A percentile compares a stretch with the other conserved stretches of the same genome.
Conservation (phyloP, 2,329 filamentous ascomycete genomes). For the Septoria linicola region DNA sequence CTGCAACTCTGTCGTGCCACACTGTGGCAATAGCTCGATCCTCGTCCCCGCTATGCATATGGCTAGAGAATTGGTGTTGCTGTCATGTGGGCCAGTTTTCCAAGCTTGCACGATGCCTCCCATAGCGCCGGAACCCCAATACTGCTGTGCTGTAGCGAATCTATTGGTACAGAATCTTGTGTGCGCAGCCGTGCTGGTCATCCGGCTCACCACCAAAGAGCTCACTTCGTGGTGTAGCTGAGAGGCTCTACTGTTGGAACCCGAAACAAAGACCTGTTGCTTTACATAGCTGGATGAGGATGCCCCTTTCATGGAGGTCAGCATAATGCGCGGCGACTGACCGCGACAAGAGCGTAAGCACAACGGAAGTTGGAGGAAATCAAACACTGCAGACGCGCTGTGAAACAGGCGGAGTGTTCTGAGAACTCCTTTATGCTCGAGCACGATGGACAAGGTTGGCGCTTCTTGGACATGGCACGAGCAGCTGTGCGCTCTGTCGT, state of each 20-base stretch:
- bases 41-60: slow-evolving; percentile 24
- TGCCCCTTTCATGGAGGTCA: slow-evolving; percentile 8
- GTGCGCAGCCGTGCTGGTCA: slow-evolving; percentile 8
- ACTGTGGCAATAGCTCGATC: slow-evolving; percentile 20
- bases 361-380: slow-evolving; percentile 10
- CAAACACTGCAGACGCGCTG: slow-evolving; percentile 15
- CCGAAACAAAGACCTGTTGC: slow-evolving; percentile 18
- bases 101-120: slow-evolving; percentile 20
- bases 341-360: slow-evolving; percentile 13
- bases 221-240: slow-evolving; percentile 12
- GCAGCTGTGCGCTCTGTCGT: slow-evolving; percentile 12
- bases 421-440: slow-evolving; percentile 15
- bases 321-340: slow-evolving; percentile 1
- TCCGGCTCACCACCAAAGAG: slow-evolving; percentile 10
- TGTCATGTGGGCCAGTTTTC: slow-evolving; percentile 19
- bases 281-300: slow-evolving; percentile 12
- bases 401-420: slow-evolving; percentile 12
- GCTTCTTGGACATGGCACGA: slow-evolving; percentile 13
- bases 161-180: neutral
- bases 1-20: slow-evolving; percentile 34
- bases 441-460: slow-evolving; percentile 14
- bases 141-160: slow-evolving; percentile 10
- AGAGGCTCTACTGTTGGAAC: slow-evolving; percentile 2
- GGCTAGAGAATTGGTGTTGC: slow-evolving; percentile 16
- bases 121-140: slow-evolving; percentile 18